Evolutionary conservation across 2,329 filamentous ascomycete species (phyloP), one percentile per base, ranked within the genome.

Genomic region (Xylaria sp.): DNA sequence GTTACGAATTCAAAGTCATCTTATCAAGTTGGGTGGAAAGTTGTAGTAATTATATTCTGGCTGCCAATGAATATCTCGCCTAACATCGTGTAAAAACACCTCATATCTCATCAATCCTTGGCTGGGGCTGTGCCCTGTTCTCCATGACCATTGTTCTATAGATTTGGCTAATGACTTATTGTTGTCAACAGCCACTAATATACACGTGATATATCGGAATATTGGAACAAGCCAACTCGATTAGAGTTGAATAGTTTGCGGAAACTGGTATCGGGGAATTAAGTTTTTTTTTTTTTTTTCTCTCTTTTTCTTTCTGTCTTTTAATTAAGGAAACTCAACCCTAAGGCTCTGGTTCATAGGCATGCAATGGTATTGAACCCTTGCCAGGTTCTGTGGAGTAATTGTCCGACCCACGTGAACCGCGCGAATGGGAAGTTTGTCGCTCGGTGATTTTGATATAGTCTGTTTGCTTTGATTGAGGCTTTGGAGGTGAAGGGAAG

Each of bases 371-470:
- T 56, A 56, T 56, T 2, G 53, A 56, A 38, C 10, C n/a, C 20
- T 38, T 56, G 53, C 5, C 7, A 15, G 31, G 53, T 38, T 56
- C 53, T 56, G 53, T 56, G 6, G 53, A 56, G 20, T 38, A 56
- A 36, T 20, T 56, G 33, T 56, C 53, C 49, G 49, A 53, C 7
- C 44, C 53, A 31, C 53, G 53, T 31, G 53, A 56, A 36, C 11
- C 17, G n/a, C 13, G 53, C 6, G 53, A 56, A 23, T 9, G 53
- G 11, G 31, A 23, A 23, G 53, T 23, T 23, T 56, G 28, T 56
- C 53, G 53, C 33, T 56, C 53, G 31, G 31, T 56, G 31, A 56
- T 56, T 38, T 56, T 36, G 53, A 56, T 56, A 6, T 56, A 56
- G 17, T 56, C 53, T 7, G 53, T 56, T 38, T 38, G 31, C 31